phyloP scores from a whole-genome alignment of 208 protist genomes.

The Angomonas ambiguus region DNA sequence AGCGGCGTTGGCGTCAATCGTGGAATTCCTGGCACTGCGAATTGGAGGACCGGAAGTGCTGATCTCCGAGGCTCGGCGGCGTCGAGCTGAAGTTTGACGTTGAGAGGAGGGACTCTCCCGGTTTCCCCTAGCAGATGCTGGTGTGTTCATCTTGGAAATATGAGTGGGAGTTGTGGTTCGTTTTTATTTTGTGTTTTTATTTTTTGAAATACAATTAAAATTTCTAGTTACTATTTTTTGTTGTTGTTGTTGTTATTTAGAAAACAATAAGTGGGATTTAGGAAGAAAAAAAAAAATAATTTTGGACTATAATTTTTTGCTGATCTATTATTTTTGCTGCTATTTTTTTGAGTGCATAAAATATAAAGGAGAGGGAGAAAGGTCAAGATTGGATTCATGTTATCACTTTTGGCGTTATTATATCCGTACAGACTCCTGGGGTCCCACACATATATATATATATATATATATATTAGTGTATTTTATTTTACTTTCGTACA shows the following conservation, averaged over 20 bases:
- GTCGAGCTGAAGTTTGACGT: slow-evolving; percentile 11
- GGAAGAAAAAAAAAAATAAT: slow-evolving; percentile 13
- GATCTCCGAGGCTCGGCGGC: slow-evolving; percentile 12
- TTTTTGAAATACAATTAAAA: slow-evolving; percentile 2
- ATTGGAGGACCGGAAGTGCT: not conserved
- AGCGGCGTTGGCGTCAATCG: not conserved
- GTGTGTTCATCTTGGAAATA: not conserved
- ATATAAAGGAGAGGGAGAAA: not conserved
- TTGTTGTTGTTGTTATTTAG: too few relatives aligned
- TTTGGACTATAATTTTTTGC: not conserved
- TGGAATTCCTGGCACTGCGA: not conserved
- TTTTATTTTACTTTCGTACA: slow-evolving; percentile 10
- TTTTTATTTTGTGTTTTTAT: slow-evolving; percentile 15
- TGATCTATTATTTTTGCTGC: not conserved
- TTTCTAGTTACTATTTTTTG: not conserved
- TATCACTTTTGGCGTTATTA: too few relatives aligned
- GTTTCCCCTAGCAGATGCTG: not conserved
- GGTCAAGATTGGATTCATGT: too few relatives aligned
- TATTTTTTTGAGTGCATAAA: not conserved
- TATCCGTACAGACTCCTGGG: too few relatives aligned
- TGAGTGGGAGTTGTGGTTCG: not conserved
- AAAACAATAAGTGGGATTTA: not conserved
- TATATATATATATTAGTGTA: not conserved
- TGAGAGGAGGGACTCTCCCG: not conserved
- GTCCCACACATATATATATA: too few relatives aligned